Evolutionary conservation across 2,329 filamentous ascomycete species (phyloP), one percentile per base, ranked within the genome.

Genomic region (Calonectria honghensis): DNA sequence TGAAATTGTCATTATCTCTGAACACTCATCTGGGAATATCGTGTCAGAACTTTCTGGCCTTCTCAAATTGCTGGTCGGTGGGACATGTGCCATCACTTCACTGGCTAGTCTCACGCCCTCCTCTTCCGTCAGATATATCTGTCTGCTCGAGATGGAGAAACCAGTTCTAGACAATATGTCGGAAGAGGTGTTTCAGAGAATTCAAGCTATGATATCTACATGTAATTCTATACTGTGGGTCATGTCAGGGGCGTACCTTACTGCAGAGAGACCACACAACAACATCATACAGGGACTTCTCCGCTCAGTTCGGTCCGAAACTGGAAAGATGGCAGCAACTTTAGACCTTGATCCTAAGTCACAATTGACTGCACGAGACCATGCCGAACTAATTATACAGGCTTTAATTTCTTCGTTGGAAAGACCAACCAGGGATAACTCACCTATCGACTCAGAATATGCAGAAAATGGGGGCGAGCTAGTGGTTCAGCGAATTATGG

Each of bases 231-330:
- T 85, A 6, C 81, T 88, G 14, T 88, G 86, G 86, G 84, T 86
- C 5, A 83, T 84, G 4, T 79, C 81, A 4, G 87, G 86, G 6
- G 86, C 85, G 0, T 87, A 85, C 68, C 79, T 81, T 14, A 81
- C 81, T 35, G 83, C 84, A 5, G 73, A 81, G 13, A 83, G 81
- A 72, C 87, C 83, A 2, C 82, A 86, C 51, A 78, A 84, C 65
- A 88, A 88, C 77, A 86, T 90, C 82, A 81, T 88, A 0, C 84
- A 85, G 10, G 88, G 88, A 32, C 81, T 89, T 3, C 84, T 86
- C 73, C 84, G 88, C 37, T 86, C 85, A 2, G 82, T 89, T 29
- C 87, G 88, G 0, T 88, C 88, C 1, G 88, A 89, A 76, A 85
- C 86, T 0, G 83, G 84, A n/a, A 85, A 88, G 59, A 83, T 83